phyloP scores from a whole-genome alignment of 495 filamentous ascomycete species.

The Penicillium bovifimosum region DNA sequence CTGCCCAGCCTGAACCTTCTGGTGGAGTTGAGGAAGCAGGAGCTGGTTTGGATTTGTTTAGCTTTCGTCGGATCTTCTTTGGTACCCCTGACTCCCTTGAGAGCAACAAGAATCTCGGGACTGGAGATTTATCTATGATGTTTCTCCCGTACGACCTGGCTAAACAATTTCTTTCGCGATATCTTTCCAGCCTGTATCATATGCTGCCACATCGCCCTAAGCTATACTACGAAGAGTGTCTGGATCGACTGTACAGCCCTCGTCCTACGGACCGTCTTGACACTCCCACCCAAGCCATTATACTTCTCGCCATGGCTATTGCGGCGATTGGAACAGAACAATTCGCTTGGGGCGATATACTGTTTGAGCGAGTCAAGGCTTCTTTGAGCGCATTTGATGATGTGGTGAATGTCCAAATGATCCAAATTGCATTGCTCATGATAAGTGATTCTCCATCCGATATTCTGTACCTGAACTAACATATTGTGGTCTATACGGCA shows the following conservation, averaged over 20 bases:
- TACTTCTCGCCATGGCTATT: slow-evolving; percentile 31
- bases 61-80: slow-evolving; percentile 43
- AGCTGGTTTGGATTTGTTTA: slow-evolving; percentile 41
- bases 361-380: slow-evolving; percentile 39
- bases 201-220: slow-evolving; percentile 31
- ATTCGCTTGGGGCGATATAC: slow-evolving; percentile 33
- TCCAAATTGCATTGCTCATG: slow-evolving; percentile 42
- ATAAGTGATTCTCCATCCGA: slow-evolving; percentile 26
- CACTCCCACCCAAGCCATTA: slow-evolving; percentile 20
- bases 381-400: slow-evolving; percentile 32
- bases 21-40: slow-evolving; percentile 40
- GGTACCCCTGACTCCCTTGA: slow-evolving; percentile 36
- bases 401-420: slow-evolving; percentile 38
- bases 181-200: slow-evolving; percentile 30
- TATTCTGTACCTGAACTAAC: neutral
- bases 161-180: slow-evolving; percentile 30
- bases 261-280: slow-evolving; percentile 18
- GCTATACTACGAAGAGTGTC: slow-evolving; percentile 20
- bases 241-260: slow-evolving; percentile 32
- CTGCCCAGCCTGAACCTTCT: slow-evolving; percentile 19
- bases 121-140: slow-evolving; percentile 24
- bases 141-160: slow-evolving; percentile 37
- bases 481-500: slow-evolving; percentile 21
- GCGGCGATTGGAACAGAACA: slow-evolving; percentile 33
- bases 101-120: slow-evolving; percentile 3